Evolutionary conservation across 2,329 filamentous ascomycete genomes (phyloP).

Genomic region (Pseudocercospora musae): DNA sequence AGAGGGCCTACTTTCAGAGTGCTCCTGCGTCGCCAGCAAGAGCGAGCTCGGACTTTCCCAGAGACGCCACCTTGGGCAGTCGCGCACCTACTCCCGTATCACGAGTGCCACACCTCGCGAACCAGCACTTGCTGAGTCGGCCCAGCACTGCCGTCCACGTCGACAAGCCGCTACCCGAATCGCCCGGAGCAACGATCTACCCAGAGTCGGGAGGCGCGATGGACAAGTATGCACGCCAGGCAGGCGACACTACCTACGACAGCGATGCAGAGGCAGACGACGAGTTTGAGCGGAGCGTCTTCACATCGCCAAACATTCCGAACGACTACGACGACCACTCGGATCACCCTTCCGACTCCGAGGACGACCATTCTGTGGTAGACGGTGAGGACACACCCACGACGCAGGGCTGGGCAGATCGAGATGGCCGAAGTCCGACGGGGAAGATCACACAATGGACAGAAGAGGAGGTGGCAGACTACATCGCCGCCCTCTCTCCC

Average conservation of each 20-base stretch:
- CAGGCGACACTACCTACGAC: constrained; percentile 55
- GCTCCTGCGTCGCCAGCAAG: constrained; percentile 23
- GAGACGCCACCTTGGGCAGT: constrained; percentile 33
- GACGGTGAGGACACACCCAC: constrained; percentile 70
- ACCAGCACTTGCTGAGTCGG: constrained; percentile 11
- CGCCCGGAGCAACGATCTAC: constrained; percentile 1
- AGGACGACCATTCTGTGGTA: constrained; percentile 36
- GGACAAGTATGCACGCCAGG: constrained; percentile 34
- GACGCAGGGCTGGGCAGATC: constrained; percentile 46
- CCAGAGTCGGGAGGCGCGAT: constrained; percentile 19
- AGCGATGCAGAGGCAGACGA: constrained; percentile 78
- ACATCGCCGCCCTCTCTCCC: constrained; percentile 54
- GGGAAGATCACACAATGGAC: constrained; percentile 78
- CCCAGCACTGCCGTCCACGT: constrained; percentile 17
- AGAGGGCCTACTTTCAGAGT: neutral
- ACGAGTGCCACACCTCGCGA: constrained; percentile 13
- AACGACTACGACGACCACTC: constrained; percentile 63
- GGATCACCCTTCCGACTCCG: constrained; percentile 59
- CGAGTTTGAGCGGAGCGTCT: constrained; percentile 71
- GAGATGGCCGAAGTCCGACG: constrained; percentile 55
- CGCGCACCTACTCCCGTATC: constrained; percentile 12
- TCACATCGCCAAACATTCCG: constrained; percentile 63
- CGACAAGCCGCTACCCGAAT: constrained; percentile 11
- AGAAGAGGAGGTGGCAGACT: constrained; percentile 85
- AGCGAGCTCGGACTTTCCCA: constrained; percentile 34